Evolutionary conservation across 1,284 basidiomycete species (phyloP), one percentile per base, ranked within the genome.

Genomic region (Phellinidium pouzarii): DNA sequence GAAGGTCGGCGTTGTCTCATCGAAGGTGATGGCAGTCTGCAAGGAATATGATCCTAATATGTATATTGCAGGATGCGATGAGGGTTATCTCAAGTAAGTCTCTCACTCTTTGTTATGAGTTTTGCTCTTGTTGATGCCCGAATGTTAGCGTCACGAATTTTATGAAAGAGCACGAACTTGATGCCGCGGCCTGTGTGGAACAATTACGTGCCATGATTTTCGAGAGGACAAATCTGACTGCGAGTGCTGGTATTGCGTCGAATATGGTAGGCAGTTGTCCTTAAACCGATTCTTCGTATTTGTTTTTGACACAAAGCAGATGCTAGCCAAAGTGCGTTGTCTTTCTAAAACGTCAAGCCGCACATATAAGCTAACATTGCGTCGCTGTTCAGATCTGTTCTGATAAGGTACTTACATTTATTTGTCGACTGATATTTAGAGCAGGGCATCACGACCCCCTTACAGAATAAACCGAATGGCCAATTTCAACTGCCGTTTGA

Each of bases 211-310:
- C 73, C 11, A 72, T 74, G 41, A 87, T 95, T 1, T 75, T 82
- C 56, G 72, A 73, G 19, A 84, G 87, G 66, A 95, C 92, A 0
- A 78, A 80, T 44, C 69, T 99, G 49, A 98, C 95, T 3, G 92
- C 93, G 50, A 94, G 91, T 59, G 94, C 94, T 25, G 96, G 91
- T 19, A 93, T 94, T 53, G 92, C 92, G 0, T 87, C 92, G 0
- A 95, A 89, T 64, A 88, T 83, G 75, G 88, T 84, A 59, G 11
- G 31, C 11, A 17, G 63, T 61, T 41, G 42, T 50, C 56, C 5
- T 38, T 50, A 52, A 34, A 3, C 57, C 40, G 29, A 20, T 41
- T 6, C 8, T 22, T 60, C 17, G 26, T 40, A 42, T 27, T 2
- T n/a, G 8, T 48, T 25, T 41, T 38, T 55, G 48, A 48, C 44